Evolutionary conservation across 2,329 filamentous ascomycete species (phyloP).

Genomic region (Paraphaeosphaeria minitans): DNA sequence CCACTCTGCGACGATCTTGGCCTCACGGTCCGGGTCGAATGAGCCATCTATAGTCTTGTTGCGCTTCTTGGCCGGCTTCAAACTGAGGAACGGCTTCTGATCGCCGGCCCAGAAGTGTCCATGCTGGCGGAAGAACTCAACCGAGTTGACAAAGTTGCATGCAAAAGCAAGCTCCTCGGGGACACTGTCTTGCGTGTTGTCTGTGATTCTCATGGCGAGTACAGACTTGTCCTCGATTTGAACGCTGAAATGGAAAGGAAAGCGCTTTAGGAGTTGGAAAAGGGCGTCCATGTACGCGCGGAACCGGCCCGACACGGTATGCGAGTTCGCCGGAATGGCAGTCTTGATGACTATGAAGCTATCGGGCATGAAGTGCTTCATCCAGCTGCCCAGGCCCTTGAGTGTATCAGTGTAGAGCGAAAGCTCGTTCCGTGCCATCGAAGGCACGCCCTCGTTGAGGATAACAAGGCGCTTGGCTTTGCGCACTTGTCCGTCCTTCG

Average conservation of each 20-base stretch:
- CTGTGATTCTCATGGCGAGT: not conserved
- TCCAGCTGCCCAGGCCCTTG: not conserved
- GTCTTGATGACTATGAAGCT: conserved; percentile 6
- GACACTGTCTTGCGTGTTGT: not conserved
- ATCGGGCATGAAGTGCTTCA: not conserved
- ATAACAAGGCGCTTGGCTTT: conserved; percentile 1
- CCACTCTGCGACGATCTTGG: not conserved
- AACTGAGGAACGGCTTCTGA: not conserved
- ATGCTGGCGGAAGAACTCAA: not conserved
- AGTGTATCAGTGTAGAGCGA: conserved; percentile 4
- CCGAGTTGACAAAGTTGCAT: not conserved
- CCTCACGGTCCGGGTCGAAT: not conserved
- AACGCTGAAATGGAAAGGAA: conserved; percentile 7
- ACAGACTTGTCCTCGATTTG: conserved; percentile 10
- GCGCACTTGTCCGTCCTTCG: conserved; percentile 1
- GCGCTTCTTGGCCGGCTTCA: not conserved
- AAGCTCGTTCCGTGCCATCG: conserved; percentile 3
- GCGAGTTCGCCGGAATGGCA: not conserved
- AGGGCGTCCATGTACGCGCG: not conserved
- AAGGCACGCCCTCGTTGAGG: conserved; percentile 8
- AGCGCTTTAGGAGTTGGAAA: not conserved
- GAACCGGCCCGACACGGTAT: not conserved
- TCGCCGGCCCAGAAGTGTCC: not conserved
- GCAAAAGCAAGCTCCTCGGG: not conserved
- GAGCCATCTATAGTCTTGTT: not conserved